Base-by-base conservation (phyloP, 306 rosid species). In the Castanea crenata region DNA sequence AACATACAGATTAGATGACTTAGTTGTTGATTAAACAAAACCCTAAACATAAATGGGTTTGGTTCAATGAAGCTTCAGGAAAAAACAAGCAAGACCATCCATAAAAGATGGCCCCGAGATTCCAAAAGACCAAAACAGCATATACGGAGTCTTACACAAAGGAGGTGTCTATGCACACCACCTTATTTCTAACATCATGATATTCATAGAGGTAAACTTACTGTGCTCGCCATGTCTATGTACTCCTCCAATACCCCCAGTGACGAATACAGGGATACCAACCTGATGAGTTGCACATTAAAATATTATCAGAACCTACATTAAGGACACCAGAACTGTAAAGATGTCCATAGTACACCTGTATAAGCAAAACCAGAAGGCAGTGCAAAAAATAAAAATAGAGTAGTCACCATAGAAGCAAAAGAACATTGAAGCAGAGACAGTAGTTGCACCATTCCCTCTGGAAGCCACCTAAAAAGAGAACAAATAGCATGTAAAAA, bases 231-330 rank as follows among this genome's bases (percentile, higher is more conserved):
- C 93, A 68, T 92, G 92, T 75, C 95, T 88, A 85, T 92, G 97
- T 27, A 95, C 99, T 81, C 99, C 99, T 73, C 99, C 99, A 61
- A 92, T 87, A 19, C 99, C 97, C 29, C 99, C 98, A 29, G 98
- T 94, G 20, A 94, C 98, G 80, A 92, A 94, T 65, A 92, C 85
- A 34, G 90, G 85, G 82, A 94, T 92, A 62, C 92, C 89, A 81
- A 87, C 94, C 98, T 94, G 87, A 72, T 78, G 83, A 20, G 44
- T 16, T 41, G 75, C 67, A 68, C 14, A 68, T 73, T 58, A 59
- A 72, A 25, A 69, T 32, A 72, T 32, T 57, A n/a, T 7, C 63
- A 62, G 49, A 56, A 56, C 38, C 32, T 4, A 44, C 59, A 58
- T 71, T 20, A 79, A 79, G 73, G 72, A 44, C 25, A 69, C 46